These are phyloP conservation scores for Prosopis cineraria DNA, from an alignment of 306 rosid genomes.

Conservation along the genomic window DNA sequence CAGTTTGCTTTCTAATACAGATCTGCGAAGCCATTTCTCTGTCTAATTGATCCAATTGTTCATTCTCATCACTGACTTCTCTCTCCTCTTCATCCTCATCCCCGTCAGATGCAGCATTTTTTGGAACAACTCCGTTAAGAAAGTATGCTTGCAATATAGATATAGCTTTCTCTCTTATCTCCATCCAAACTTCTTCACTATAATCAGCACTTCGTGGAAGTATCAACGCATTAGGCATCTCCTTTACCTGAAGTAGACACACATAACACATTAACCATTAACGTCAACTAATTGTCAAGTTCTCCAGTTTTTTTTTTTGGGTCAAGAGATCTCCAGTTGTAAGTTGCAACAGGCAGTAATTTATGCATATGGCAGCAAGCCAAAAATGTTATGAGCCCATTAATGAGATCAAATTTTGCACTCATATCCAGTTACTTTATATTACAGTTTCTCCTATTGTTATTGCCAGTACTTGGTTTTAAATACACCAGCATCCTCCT, in stretches of 20 bases:
- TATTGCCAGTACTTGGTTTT: constrained; percentile 7
- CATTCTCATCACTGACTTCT: constrained; percentile 66
- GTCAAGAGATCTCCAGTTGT: too few relatives aligned
- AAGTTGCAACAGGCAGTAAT: constrained; percentile 20
- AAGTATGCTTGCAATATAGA: constrained; percentile 86
- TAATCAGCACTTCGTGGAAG: constrained; percentile 99
- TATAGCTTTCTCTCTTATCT: constrained; percentile 95
- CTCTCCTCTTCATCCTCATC: constrained; percentile 70
- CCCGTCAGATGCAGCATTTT: constrained; percentile 70
- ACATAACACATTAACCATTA: constrained; percentile 30
- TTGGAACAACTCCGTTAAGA: constrained; percentile 77
- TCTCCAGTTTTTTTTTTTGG: too few relatives aligned
- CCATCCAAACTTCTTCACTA: constrained; percentile 99
- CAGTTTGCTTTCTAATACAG: constrained; percentile 61
- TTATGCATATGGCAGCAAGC: not conserved
- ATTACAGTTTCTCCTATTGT: constrained; percentile 23
- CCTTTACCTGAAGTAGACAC: constrained; percentile 79
- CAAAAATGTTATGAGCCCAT: not conserved
- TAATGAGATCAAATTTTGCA: not conserved
- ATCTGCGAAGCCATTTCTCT: constrained; percentile 59
- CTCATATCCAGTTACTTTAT: constrained; percentile 16
- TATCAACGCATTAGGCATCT: constrained; percentile 98
- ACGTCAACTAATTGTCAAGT: constrained; percentile 2
- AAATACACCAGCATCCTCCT: not conserved
- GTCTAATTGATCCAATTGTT: constrained; percentile 61